These are phyloP conservation scores for Oropetium thomaeum DNA, from an alignment of 176 grass and related monocot species.

Conservation along the genomic window DNA sequence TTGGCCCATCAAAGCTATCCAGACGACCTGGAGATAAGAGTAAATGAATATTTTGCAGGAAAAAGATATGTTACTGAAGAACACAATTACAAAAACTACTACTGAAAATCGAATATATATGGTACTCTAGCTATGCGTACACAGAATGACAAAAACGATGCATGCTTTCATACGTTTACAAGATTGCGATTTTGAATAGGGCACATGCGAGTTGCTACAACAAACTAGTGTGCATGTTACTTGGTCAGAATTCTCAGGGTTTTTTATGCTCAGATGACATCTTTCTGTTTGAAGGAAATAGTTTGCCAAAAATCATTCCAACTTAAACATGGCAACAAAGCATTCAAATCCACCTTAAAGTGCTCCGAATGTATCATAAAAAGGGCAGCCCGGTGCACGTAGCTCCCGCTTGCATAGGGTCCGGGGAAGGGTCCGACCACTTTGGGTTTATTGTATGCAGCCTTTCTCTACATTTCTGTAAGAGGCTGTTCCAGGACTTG, in stretches of 20 bases:
- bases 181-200: background rate
- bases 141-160: background rate
- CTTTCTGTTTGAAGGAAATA: background rate
- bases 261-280: background rate
- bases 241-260: background rate
- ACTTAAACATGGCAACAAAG: constrained; percentile 3
- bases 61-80: background rate
- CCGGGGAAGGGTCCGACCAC: no score
- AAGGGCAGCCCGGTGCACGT: no score
- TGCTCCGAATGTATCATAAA: background rate
- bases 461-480: no score
- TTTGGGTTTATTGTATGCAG: no score
- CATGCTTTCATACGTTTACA: background rate
- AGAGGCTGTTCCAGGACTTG: no score
- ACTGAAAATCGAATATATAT: background rate
- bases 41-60: constrained; percentile 27
- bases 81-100: background rate
- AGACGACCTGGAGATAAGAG: constrained; percentile 63
- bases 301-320: background rate
- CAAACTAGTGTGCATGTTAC: background rate
- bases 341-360: background rate
- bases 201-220: background rate
- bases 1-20: constrained; percentile 59
- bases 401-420: no score
- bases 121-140: background rate